phyloP scores from a whole-genome alignment of 441 rosid species.

The Populus hybrid region DNA sequence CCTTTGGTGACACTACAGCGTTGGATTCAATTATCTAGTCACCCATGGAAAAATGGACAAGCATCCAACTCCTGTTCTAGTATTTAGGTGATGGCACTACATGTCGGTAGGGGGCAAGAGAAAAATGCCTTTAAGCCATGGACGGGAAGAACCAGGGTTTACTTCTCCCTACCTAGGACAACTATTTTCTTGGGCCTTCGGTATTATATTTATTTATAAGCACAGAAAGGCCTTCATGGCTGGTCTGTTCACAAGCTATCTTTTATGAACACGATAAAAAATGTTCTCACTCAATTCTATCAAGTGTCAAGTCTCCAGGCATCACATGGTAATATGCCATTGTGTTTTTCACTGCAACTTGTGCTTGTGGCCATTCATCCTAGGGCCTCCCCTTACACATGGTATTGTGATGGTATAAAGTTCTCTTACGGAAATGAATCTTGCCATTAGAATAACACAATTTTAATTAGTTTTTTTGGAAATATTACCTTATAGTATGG shows the following conservation, averaged over 20 bases:
- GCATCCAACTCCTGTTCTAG: background rate
- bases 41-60: background rate
- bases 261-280: background rate
- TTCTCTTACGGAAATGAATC: too few relatives aligned
- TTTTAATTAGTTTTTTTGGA: too few relatives aligned
- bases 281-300: background rate
- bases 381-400: too few relatives aligned
- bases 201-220: too few relatives aligned
- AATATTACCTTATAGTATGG: too few relatives aligned
- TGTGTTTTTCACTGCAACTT: background rate
- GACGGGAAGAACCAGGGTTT: background rate
- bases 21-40: background rate
- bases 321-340: background rate
- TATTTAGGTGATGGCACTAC: background rate
- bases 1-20: background rate
- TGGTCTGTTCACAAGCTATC: background rate
- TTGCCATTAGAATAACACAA: too few relatives aligned
- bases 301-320: background rate
- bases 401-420: too few relatives aligned
- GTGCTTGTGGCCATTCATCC: conserved; percentile 30
- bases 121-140: background rate
- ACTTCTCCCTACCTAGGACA: too few relatives aligned
- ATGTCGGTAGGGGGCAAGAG: background rate
- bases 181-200: too few relatives aligned
- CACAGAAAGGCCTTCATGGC: too few relatives aligned